A percentile compares a stretch with the other conserved stretches of the same genome.
phyloP scores from a whole-genome alignment of 257 asterid genomes.

The Jacaranda copaia region DNA sequence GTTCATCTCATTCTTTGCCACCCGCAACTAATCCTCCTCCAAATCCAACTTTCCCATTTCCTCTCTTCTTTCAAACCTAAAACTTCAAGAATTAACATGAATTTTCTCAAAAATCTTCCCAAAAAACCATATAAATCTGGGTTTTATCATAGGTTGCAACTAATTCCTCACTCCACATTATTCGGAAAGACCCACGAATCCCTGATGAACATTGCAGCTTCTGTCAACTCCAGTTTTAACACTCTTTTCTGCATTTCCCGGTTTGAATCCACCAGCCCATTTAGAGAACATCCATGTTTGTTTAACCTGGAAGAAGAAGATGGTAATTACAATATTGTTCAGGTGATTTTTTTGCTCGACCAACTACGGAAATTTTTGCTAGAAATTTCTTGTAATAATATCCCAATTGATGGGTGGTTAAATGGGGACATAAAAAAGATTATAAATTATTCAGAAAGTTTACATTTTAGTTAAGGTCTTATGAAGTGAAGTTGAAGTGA shows the following conservation, averaged over 20 bases:
- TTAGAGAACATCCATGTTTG: constrained; percentile 5
- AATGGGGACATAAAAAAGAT: not conserved
- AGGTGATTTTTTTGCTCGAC: constrained; percentile 28
- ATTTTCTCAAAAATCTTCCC: not conserved
- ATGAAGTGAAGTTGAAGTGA: too few relatives aligned
- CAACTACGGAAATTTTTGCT: not conserved
- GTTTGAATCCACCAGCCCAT: constrained; percentile 32
- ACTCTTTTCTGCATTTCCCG: constrained; percentile 27
- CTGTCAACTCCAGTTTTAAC: not conserved
- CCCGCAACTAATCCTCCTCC: not conserved
- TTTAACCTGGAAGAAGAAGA: constrained; percentile 6
- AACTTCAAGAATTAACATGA: not conserved
- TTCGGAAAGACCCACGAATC: constrained; percentile 1
- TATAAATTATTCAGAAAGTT: not conserved
- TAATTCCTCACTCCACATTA: not conserved
- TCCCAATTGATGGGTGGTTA: constrained; percentile 3
- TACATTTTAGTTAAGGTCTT: not conserved
- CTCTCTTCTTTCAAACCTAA: too few relatives aligned
- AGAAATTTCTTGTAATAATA: not conserved
- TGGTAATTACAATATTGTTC: constrained; percentile 10
- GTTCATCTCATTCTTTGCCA: constrained; percentile 16
- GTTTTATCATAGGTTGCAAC: not conserved
- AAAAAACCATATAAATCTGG: not conserved
- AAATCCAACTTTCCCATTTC: not conserved
- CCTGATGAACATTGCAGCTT: constrained; percentile 2